Evolutionary conservation across 805 yeast species (phyloP).

Genomic region (Teunomyces kruisii): DNA sequence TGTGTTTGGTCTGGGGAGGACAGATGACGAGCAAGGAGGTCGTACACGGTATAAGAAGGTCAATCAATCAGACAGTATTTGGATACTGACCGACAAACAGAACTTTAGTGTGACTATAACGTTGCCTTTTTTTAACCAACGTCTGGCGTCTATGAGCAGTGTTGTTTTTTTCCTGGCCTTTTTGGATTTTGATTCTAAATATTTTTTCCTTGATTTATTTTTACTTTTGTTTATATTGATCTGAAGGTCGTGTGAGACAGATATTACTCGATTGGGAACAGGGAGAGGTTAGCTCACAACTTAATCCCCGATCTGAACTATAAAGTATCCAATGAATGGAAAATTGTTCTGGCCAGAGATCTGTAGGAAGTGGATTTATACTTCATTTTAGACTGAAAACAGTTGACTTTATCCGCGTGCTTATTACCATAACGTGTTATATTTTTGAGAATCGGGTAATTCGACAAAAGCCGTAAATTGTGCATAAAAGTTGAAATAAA

Average conservation of each 20-base stretch:
- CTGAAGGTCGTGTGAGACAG: background rate
- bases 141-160: constrained; percentile 2
- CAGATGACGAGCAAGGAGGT: background rate
- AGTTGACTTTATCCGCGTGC: no score
- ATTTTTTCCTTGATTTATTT: constrained; percentile 1
- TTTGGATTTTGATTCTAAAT: constrained; percentile 2
- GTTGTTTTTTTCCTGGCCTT: constrained; percentile 2
- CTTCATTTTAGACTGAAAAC: no score
- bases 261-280: constrained; percentile 1
- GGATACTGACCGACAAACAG: constrained; percentile 1
- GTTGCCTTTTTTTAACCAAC: background rate
- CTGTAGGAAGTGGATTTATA: no score
- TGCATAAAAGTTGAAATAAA: no score
- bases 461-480: no score
- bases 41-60: background rate
- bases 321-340: no score
- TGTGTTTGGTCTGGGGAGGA: background rate
- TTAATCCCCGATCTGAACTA: background rate
- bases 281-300: constrained; percentile 3
- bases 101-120: background rate
- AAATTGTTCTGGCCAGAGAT: no score
- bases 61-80: constrained; percentile 2
- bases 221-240: constrained; percentile 2
- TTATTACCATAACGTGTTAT: no score
- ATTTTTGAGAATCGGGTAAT: no score